Conservation (phyloP, 257 asterid species). For the Marsdenia floribunda region DNA sequence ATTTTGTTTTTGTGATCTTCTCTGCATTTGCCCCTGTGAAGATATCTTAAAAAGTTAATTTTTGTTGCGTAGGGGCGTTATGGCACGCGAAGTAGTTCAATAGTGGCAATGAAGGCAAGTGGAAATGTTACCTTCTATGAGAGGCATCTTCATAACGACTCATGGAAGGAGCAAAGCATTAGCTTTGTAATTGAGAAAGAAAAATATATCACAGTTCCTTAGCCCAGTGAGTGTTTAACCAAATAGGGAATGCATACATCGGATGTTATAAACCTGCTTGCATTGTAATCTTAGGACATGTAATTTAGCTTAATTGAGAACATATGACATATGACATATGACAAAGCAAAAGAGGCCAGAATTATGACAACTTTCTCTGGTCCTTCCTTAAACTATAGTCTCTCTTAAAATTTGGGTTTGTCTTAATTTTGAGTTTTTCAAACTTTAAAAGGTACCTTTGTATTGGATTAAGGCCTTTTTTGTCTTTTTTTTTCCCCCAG, state of each 20-base stretch:
- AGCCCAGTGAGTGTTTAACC: background rate
- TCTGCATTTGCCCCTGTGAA: background rate
- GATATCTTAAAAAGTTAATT: background rate
- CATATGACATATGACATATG: background rate
- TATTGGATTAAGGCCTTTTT: too few species aligned
- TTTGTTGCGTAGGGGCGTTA: constrained; percentile 44
- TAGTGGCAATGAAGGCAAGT: constrained; percentile 31
- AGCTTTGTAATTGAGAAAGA: constrained; percentile 32
- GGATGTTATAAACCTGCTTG: background rate
- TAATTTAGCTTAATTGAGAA: too few species aligned
- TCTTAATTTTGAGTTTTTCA: background rate
- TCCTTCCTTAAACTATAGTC: background rate
- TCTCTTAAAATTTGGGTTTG: background rate
- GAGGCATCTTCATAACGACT: constrained; percentile 33
- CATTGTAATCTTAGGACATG: background rate
- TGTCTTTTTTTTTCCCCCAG: background rate
- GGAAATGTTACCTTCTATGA: constrained; percentile 49
- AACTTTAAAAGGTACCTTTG: too few species aligned
- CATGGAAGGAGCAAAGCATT: constrained; percentile 52
- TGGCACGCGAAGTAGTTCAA: constrained; percentile 79
- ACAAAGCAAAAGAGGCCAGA: background rate
- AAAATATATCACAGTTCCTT: background rate
- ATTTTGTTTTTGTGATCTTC: background rate
- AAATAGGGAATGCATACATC: background rate
- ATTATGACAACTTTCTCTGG: background rate